phyloP scores from a whole-genome alignment of 768 basidiomycete genomes.

The Termitomyces sp. region DNA sequence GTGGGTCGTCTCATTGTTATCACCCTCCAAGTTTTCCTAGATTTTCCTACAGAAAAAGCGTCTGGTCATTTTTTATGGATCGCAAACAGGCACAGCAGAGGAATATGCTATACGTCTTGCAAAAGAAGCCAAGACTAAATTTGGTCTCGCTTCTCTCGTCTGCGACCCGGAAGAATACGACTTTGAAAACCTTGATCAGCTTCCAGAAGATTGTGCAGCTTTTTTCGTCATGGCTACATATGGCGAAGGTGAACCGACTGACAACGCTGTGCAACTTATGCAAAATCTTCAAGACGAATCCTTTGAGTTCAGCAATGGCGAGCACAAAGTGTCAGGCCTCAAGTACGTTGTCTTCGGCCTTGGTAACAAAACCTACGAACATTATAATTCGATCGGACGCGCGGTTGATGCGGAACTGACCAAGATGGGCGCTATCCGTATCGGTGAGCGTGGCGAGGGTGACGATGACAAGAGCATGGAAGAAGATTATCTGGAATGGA shows the following conservation, averaged over 20 bases:
- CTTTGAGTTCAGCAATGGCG: constrained; percentile 82
- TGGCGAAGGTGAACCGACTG: constrained; percentile 97
- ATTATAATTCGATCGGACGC: constrained; percentile 88
- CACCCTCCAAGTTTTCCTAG: constrained; percentile 1
- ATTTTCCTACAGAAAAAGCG: constrained; percentile 76
- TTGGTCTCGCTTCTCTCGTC: constrained; percentile 90
- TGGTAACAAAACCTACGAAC: constrained; percentile 92
- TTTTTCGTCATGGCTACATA: constrained; percentile 98
- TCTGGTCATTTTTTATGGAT: constrained; percentile 95
- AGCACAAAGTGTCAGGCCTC: constrained; percentile 70
- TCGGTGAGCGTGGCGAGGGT: constrained; percentile 90
- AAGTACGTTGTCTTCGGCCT: constrained; percentile 95
- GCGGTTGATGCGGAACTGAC: constrained; percentile 69
- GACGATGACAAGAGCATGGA: constrained; percentile 99
- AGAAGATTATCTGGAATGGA: constrained; percentile 99
- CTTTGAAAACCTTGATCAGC: constrained; percentile 89
- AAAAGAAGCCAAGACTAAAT: constrained; percentile 96
- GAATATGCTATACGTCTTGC: constrained; percentile 97
- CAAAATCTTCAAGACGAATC: constrained; percentile 85
- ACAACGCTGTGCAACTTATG: constrained; percentile 93
- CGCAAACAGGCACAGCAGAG: constrained; percentile 97
- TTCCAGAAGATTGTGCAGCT: constrained; percentile 82
- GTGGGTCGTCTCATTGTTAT: constrained; percentile 42
- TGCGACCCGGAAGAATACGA: constrained; percentile 99
- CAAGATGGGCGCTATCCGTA: constrained; percentile 77